Percentiles rank a stretch among this genome's conserved stretches.
Conservation (phyloP, 2,329 filamentous ascomycete genomes). For the Myriosclerotinia scirpicola region DNA sequence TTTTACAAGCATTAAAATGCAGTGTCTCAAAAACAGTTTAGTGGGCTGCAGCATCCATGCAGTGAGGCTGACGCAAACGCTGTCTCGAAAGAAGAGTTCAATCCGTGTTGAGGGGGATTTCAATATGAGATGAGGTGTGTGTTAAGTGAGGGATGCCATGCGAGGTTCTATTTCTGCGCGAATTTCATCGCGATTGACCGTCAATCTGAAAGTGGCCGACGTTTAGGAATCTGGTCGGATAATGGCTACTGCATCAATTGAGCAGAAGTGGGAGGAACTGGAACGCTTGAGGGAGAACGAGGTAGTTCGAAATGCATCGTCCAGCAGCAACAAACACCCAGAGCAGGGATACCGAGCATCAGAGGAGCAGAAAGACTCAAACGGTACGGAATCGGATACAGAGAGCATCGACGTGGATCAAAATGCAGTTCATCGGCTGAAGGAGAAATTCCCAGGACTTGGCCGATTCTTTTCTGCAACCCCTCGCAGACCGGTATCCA, state of each 20-base stretch:
- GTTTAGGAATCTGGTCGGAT: too few species aligned
- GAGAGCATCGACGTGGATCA: background rate
- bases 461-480: background rate
- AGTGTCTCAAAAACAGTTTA: slow-evolving; percentile 12
- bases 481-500: background rate
- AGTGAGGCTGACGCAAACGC: background rate
- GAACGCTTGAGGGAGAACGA: background rate
- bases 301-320: too few species aligned
- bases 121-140: background rate
- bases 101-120: background rate
- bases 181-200: background rate
- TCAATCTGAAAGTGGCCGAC: too few species aligned
- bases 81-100: background rate
- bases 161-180: background rate
- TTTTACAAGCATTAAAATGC: slow-evolving; percentile 2
- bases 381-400: background rate
- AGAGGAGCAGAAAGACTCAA: too few species aligned
- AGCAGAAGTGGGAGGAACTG: background rate
- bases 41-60: slow-evolving; percentile 3
- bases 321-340: too few species aligned
- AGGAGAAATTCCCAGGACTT: background rate
- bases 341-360: too few species aligned
- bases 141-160: background rate
- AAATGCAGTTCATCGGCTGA: background rate
- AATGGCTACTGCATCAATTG: too few species aligned